Evolutionary conservation across 1,284 basidiomycete species (phyloP), one percentile per base, ranked within the genome.

Genomic region (Ceratobasidium sp.): DNA sequence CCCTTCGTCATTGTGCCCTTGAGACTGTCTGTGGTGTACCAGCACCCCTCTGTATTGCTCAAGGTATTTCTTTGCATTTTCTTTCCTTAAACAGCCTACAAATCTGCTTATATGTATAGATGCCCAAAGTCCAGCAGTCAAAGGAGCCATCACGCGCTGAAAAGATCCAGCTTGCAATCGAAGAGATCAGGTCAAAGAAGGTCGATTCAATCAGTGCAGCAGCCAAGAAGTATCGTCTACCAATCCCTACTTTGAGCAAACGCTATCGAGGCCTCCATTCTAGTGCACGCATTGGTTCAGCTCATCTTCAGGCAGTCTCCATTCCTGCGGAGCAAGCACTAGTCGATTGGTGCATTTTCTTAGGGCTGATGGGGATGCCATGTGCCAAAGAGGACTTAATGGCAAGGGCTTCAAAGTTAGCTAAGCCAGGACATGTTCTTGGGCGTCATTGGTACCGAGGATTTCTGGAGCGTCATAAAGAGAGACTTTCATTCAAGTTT

Each of bases 401-500:
- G 9, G 28, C 54, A 26, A 23, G 30, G 13, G 54, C 28, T 14
- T 30, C 28, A 32, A 9, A 23, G 30, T 23, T 57, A 14, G 28
- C 54, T 57, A 30, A n/a, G 14, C 18, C 16, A 13, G 54, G 35
- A 57, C 14, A 57, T 57, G 13, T 30, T 30, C 26, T 30, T 57
- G 54, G 11, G 23, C 28, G n/a, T n/a, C n/a, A n/a, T n/a, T 57
- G 54, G 54, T 57, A 30, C 21, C 54, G 21, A 57, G 26, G 30
- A 5, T 32, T 57, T 30, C 54, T 26, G 13, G 26, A 57, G 7
- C 21, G 54, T 9, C 30, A 57, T 21, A 23, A n/a, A 30, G 13
- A n/a, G 6, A 57, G 21, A 30, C 54, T 57, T 30, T 30, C 28
- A 57, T 57, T 30, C 54, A 57, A 57, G 54, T 57, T 30, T 57